Evolutionary conservation across 208 protist genomes (phyloP).

Genomic region (Naegleria fowleri): DNA sequence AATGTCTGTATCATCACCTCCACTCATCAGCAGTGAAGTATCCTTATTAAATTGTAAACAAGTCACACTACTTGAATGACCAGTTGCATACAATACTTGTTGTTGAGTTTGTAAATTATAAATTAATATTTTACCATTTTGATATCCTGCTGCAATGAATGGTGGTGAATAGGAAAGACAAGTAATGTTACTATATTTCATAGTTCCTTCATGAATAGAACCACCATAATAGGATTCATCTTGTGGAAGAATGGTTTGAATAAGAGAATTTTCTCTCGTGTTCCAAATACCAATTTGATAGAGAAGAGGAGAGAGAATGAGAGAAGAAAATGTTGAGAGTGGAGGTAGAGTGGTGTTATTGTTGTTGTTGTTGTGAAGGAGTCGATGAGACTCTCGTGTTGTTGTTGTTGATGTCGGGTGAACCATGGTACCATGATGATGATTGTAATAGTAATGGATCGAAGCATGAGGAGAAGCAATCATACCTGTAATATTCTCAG

Average conservation of each 20-base stretch:
- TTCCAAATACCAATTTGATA: background rate
- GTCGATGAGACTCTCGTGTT: too few relatives aligned
- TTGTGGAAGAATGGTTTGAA: background rate
- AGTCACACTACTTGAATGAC: background rate
- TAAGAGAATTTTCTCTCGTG: background rate
- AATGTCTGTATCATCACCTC: slow-evolving; percentile 90
- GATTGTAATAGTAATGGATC: background rate
- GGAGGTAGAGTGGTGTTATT: background rate
- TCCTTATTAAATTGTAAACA: slow-evolving; percentile 52
- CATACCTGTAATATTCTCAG: background rate
- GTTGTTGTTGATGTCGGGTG: too few relatives aligned
- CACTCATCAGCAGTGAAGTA: slow-evolving; percentile 63
- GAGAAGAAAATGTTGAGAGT: background rate
- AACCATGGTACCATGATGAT: background rate
- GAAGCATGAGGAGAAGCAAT: background rate
- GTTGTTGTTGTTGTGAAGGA: background rate
- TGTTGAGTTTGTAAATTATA: background rate
- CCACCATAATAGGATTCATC: slow-evolving; percentile 8
- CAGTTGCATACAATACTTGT: background rate
- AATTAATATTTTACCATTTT: slow-evolving; percentile 2
- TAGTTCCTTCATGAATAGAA: background rate
- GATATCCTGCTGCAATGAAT: background rate
- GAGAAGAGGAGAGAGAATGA: background rate
- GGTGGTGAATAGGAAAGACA: background rate
- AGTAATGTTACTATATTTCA: background rate